Base-by-base conservation (phyloP, 768 basidiomycete genomes). In the Lactarius quietus region DNA sequence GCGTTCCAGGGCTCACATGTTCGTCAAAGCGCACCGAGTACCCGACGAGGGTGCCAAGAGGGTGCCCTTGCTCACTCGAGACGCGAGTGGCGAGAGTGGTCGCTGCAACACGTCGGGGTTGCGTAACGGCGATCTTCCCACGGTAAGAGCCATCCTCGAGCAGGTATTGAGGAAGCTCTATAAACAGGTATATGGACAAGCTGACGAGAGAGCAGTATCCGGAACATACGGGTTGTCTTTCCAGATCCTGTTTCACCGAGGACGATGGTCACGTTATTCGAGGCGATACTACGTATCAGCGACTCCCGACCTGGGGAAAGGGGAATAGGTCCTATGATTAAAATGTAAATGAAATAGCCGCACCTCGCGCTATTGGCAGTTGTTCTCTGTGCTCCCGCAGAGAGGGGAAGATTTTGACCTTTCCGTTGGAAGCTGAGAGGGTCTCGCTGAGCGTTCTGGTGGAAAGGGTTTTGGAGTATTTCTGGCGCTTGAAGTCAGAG, bases 11-110 rank as follows among this genome's bases (percentile, higher is more conserved):
- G 12, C 86, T 81, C 15, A 82, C 84, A 23, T 83, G 78, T 72
- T 98, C 96, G 74, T 98, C 94, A 75, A 99, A 99, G 17, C 97
- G 91, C 43, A 99, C 94, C 1, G 93, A 86, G 75, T 99, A 99
- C 6, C 97, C 96, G 45, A 99, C 93, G 29, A 86, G 77, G 7
- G 82, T 77, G 53, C 97, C 97, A 3, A 98, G 74, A 1, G 82
- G 71, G 6, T 81, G 81, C 29, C 86, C 86, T 71, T 90, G 90
- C 78, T 99, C 97, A 12, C 83, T 79, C 0, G 96, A 89, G 12
- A 99, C 97, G 39, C 97, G 89, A 14, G 84, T 77, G 0, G 97
- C 95, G n/a, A 99, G 88, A 36, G 93, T 90, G 1, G 90, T 98
- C 0, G 97, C 96, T 15, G 97, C 97, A 7, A 99, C 95, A 74